Evolutionary conservation across 164 flowering plant species (phyloP), one percentile per base, ranked within the genome.

Genomic region (Vitis vinifera): DNA sequence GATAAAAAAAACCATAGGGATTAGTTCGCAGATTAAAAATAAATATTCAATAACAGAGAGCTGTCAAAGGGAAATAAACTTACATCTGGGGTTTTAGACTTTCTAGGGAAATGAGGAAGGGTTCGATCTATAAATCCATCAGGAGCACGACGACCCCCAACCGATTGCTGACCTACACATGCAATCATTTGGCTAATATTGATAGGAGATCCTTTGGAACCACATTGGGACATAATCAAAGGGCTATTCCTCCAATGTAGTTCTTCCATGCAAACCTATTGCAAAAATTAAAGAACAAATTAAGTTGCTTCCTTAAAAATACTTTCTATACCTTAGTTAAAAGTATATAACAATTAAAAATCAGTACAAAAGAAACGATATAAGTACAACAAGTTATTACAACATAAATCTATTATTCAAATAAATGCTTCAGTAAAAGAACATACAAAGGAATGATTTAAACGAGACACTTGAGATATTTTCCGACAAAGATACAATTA

Each of bases 101-200:
- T 89, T 70, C 76, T 81, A 37, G 81, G 89, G 65, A 93, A 96
- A 84, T 96, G 99, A 58, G 99, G 99, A 73, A 96, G 97, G 73
- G 91, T 90, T 60, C 98, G 89, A 73, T 88, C 97, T 44, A 93
- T 87, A 73, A 96, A 96, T 51, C 98, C 99, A 80, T 93, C 75
- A 16, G 97, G 93, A 51, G 94, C 97, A 80, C 98, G 92, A 27
- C 88, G 88, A 72, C 99, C 99, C 8, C 94, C 92, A 76, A 96
- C 98, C 31, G 89, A 80, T 72, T 96, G 99, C 80, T 96, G 99
- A 63, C 99, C 98, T 67, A 96, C 99, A 83, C 98, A 96, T 14
- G 93, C 97, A 85, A 93, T 76, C 99, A 96, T 96, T 73, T 96
- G 99, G 65, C 95, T 87, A 15, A 96, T 93, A 81, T 93, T 96